These are phyloP conservation scores for Ustilago tritici DNA, from an alignment of 1,284 basidiomycete species.

Conservation along the genomic window DNA sequence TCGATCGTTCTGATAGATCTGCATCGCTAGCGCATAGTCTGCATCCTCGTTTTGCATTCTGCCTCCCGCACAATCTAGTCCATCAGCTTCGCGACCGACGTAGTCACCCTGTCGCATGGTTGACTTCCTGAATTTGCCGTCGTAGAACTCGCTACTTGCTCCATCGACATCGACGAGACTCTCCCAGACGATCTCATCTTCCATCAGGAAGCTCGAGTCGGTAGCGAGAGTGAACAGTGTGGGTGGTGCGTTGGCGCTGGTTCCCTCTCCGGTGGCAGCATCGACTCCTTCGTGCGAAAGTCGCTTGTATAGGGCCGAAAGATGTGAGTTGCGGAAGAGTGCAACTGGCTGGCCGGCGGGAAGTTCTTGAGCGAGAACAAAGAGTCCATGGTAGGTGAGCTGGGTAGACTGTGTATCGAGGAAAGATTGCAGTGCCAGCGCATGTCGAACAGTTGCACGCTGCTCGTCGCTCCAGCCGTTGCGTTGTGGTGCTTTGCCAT, in stretches of 20 bases:
- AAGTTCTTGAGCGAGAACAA: constrained; percentile 72
- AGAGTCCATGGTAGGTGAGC: constrained; percentile 82
- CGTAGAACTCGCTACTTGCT: constrained; percentile 62
- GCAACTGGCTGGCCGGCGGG: constrained; percentile 75
- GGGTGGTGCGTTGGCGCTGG: constrained; percentile 26
- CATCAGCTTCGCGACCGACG: constrained; percentile 25
- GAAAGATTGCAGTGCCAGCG: constrained; percentile 69
- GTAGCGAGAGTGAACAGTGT: constrained; percentile 82
- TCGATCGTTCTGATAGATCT: constrained; percentile 57
- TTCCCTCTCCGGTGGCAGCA: background rate
- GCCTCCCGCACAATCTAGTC: constrained; percentile 8
- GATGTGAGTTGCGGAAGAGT: constrained; percentile 88
- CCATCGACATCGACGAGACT: constrained; percentile 87
- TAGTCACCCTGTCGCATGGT: constrained; percentile 45
- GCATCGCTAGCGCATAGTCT: constrained; percentile 57
- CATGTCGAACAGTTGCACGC: constrained; percentile 23
- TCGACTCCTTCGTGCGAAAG: constrained; percentile 39
- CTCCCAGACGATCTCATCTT: constrained; percentile 86
- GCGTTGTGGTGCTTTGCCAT: constrained; percentile 59
- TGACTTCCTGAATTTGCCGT: constrained; percentile 50
- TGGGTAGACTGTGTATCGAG: constrained; percentile 81
- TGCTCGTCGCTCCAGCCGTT: constrained; percentile 37
- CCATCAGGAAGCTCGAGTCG: constrained; percentile 81
- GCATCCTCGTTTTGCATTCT: constrained; percentile 43
- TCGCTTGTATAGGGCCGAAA: constrained; percentile 80